phyloP scores from a whole-genome alignment of 1,284 basidiomycete species.

The Sporisorium reilianum region DNA sequence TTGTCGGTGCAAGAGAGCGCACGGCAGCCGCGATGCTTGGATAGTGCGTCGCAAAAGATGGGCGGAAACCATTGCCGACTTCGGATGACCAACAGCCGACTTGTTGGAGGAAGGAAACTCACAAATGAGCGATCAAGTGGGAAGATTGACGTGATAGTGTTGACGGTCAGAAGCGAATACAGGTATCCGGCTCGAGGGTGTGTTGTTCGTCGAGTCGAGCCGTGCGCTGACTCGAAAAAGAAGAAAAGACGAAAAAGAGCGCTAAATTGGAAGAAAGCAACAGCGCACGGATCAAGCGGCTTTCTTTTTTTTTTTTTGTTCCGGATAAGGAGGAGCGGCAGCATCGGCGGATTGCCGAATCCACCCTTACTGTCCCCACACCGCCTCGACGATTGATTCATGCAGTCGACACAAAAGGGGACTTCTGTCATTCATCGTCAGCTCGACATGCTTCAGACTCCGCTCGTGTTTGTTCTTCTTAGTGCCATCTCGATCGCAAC shows the following conservation, averaged over 20 bases:
- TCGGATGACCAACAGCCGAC: neutral
- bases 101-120: conserved; percentile 4
- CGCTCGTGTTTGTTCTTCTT: neutral
- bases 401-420: no score
- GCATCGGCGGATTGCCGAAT: neutral
- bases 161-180: no score
- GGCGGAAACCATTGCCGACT: neutral
- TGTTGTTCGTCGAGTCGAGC: neutral
- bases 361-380: neutral
- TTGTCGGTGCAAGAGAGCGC: neutral
- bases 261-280: conserved; percentile 9
- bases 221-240: conserved; percentile 9
- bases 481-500: neutral
- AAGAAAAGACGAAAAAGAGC: conserved; percentile 1
- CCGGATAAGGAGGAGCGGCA: conserved; percentile 4
- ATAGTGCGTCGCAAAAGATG: neutral
- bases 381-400: neutral
- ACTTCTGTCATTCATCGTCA: no score
- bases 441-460: conserved; percentile 1
- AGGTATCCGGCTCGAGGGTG: neutral
- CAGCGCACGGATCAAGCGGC: conserved; percentile 12
- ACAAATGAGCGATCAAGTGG: conserved; percentile 11
- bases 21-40: neutral
- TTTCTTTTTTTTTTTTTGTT: no score
- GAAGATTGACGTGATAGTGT: conserved; percentile 17